Conservation (phyloP, 306 rosid species). For the Vicia sativa region DNA sequence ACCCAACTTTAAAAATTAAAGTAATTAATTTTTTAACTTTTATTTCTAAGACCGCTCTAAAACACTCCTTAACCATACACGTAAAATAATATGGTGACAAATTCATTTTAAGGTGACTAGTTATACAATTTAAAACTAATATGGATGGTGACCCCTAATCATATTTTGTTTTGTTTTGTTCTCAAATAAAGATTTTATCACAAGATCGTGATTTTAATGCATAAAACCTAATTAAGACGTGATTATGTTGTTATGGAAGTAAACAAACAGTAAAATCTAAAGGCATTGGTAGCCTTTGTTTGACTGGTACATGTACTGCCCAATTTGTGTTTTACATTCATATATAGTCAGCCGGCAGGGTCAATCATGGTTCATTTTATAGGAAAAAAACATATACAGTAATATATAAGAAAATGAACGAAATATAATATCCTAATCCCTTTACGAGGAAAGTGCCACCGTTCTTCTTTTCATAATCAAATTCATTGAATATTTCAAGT, state of each 20-base stretch:
- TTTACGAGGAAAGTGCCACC: too few species aligned
- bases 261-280: slow-evolving; percentile 26
- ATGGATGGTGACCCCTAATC: not conserved
- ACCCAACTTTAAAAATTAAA: too few species aligned
- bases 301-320: slow-evolving; percentile 19
- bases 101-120: not conserved
- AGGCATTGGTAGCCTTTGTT: slow-evolving; percentile 29
- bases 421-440: not conserved
- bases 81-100: too few species aligned
- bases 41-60: too few species aligned
- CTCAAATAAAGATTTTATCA: not conserved
- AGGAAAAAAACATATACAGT: not conserved
- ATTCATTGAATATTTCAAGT: not conserved
- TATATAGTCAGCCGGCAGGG: slow-evolving; percentile 18
- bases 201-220: not conserved
- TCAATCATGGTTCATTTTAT: slow-evolving; percentile 3
- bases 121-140: not conserved
- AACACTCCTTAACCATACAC: too few species aligned
- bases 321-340: not conserved
- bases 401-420: not conserved
- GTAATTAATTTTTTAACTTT: too few species aligned
- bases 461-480: too few species aligned
- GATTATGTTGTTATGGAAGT: slow-evolving; percentile 11
- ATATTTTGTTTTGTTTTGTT: not conserved
- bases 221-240: not conserved